Evolutionary conservation across 805 yeast genomes (phyloP).

Genomic region (Lipomyces sp.): DNA sequence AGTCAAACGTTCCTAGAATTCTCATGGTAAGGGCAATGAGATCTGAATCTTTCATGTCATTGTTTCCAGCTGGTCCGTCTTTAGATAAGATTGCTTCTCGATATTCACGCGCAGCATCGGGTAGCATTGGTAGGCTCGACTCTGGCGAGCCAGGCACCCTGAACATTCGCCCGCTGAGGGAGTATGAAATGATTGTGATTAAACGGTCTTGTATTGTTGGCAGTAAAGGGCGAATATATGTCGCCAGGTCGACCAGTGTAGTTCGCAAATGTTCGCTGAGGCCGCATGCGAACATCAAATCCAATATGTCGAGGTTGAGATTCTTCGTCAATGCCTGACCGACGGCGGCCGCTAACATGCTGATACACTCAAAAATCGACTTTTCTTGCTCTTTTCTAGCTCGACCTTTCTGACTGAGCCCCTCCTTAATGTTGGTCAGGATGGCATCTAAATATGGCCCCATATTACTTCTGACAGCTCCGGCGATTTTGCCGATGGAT

Average conservation of each 20-base stretch:
- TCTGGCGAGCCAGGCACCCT: constrained; percentile 86
- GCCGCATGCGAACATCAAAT: constrained; percentile 79
- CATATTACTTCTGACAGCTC: constrained; percentile 77
- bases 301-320: constrained; percentile 78
- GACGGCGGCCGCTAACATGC: constrained; percentile 82
- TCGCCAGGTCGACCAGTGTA: constrained; percentile 68
- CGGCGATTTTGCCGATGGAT: constrained; percentile 83
- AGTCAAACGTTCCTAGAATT: constrained; percentile 75
- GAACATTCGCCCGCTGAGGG: constrained; percentile 79
- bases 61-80: constrained; percentile 59
- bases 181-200: constrained; percentile 70
- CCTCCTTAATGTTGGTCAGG: constrained; percentile 81
- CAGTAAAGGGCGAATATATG: constrained; percentile 78
- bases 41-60: constrained; percentile 53
- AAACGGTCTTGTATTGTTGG: constrained; percentile 72
- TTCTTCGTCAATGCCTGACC: constrained; percentile 94
- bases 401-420: constrained; percentile 64
- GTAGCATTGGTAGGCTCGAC: constrained; percentile 49
- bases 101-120: constrained; percentile 71
- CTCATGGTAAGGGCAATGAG: constrained; percentile 77
- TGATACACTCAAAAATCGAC: constrained; percentile 85
- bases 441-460: constrained; percentile 87
- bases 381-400: constrained; percentile 75
- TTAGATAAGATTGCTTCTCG: constrained; percentile 73
- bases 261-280: constrained; percentile 81